Base-by-base conservation (phyloP, 768 basidiomycete species). In the Sarcodon sp. region DNA sequence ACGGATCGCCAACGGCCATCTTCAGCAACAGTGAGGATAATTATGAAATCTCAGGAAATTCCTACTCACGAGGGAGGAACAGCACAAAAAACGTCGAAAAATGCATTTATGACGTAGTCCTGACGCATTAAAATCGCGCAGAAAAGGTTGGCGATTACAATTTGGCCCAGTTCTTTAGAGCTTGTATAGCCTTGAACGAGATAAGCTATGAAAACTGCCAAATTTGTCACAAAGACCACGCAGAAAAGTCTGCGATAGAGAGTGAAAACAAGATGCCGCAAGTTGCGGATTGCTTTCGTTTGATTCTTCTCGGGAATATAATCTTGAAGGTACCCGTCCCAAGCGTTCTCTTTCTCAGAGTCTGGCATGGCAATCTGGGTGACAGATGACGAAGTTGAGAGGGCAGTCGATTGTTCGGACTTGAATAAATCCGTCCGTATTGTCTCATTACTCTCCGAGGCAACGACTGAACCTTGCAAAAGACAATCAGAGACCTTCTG, bases 71-170 rank as follows among this genome's bases (percentile, higher is more conserved):
- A 71, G 34, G 61, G 45, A 7, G 76, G 76, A 21, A 72, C 71
- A 33, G 72, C 61, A 50, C 71, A 73, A 47, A 69, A 71, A 7
- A 73, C 62, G 36, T 67, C 70, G 64, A 76, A 80, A 55, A 78
- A 74, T 1, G 68, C 62, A 55, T 80, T 77, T 55, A 79, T 69
- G 33, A 80, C 74, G 51, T 79, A 75, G 57, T 79, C 70, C 63
- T 73, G 55, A 53, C 61, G 63, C 69, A 61, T 61, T 45, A 69
- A 51, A 57, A 76, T 72, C 59, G 52, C 69, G 55, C 52, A 62
- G 55, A 57, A 69, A 51, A 53, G 66, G 62, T 79, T 80, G 4
- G 57, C 59, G 58, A 56, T 68, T 62, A 51, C 73, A 62, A 58
- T 68, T 58, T 50, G 62, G 55, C 49, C 68, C 52, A 60, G 59